Base-by-base conservation (phyloP, 768 basidiomycete genomes). In the Panaeolus papilionaceus region DNA sequence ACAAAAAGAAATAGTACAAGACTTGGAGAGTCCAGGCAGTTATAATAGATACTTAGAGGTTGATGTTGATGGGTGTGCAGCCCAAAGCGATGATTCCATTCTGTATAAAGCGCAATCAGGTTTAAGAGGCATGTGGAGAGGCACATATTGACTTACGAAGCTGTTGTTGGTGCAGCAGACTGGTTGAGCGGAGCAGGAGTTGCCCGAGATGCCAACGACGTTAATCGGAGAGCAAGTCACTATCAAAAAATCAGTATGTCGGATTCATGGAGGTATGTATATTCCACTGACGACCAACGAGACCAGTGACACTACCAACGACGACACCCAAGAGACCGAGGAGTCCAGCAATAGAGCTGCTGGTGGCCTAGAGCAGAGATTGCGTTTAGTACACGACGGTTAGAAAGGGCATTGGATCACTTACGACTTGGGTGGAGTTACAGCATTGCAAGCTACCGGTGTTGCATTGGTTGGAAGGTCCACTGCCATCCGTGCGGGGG, bases 91-190 rank as follows among this genome's bases (percentile, higher is more conserved):
- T 73, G 65, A 81, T 44, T 38, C 81, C 81, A 51, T 74, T 74
- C 81, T 80, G 28, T 12, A 45, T 37, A 33, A 26, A 47, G 12
- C 61, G 44, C 47, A 38, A 20, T 49, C 38, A 28, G 49, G 23
- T 28, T 20, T 20, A 1, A 18, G 3, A 63, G 2, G 28, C 20
- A 11, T 67, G 3, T 16, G 23, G 20, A 42, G 2, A 49, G 61
- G 16, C 33, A 33, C 33, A 33, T 62, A 66, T 39, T 44, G 45
- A 72, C 79, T 74, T 68, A 82, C 81, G 71, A 79, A 79, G 66
- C 45, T 69, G 73, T 79, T 80, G 66, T 76, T 71, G 47, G 73
- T 67, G 77, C 81, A 82, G 77, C 81, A 82, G 12, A 80, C 78
- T 28, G 78, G 72, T 64, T 80, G 76, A 28, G 74, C 73, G 67